Percentiles rank a stretch among this genome's conserved stretches.
These are phyloP conservation scores for Coffea humblotiana DNA, from an alignment of 305 asterid species.

Conservation along the genomic window DNA sequence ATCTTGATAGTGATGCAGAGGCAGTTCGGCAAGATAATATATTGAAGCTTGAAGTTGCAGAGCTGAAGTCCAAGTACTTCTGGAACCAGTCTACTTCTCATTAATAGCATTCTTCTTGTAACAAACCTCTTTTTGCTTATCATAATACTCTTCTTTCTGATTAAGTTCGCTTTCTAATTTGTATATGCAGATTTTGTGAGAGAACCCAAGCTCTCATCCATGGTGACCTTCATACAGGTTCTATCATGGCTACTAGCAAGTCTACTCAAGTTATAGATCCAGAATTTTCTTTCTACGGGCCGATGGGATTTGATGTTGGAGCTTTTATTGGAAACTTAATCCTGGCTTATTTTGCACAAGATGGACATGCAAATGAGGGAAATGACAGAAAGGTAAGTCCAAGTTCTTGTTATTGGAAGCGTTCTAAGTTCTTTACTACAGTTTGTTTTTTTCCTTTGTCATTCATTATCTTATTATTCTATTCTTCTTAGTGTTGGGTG, in stretches of 20 bases:
- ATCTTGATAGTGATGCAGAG: slow-evolving; percentile 85
- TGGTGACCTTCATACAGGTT: slow-evolving; percentile 94
- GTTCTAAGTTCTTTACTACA: not conserved
- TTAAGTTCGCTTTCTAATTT: not conserved
- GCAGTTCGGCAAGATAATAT: slow-evolving; percentile 68
- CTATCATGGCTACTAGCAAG: slow-evolving; percentile 77
- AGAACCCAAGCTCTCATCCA: slow-evolving; percentile 94
- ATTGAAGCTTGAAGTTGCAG: slow-evolving; percentile 89
- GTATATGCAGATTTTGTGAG: slow-evolving; percentile 77
- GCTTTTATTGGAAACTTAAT: slow-evolving; percentile 89
- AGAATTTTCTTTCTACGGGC: slow-evolving; percentile 87
- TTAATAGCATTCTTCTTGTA: slow-evolving; percentile 1
- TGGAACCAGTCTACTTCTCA: slow-evolving; percentile 11
- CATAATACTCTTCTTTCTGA: not conserved
- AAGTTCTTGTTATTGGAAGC: not conserved
- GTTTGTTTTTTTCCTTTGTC: not conserved
- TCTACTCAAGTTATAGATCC: slow-evolving; percentile 97
- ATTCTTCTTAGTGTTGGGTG: not conserved
- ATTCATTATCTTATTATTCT: not conserved
- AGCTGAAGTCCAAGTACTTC: slow-evolving; percentile 77
- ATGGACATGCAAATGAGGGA: slow-evolving; percentile 69
- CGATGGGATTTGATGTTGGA: slow-evolving; percentile 94
- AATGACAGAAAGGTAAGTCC: slow-evolving; percentile 68
- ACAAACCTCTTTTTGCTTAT: not conserved
- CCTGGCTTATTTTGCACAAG: slow-evolving; percentile 90